A percentile compares a stretch with the other conserved stretches of the same genome.
phyloP scores from a whole-genome alignment of 2,329 filamentous ascomycete species.

The Leptographium wingfieldii region DNA sequence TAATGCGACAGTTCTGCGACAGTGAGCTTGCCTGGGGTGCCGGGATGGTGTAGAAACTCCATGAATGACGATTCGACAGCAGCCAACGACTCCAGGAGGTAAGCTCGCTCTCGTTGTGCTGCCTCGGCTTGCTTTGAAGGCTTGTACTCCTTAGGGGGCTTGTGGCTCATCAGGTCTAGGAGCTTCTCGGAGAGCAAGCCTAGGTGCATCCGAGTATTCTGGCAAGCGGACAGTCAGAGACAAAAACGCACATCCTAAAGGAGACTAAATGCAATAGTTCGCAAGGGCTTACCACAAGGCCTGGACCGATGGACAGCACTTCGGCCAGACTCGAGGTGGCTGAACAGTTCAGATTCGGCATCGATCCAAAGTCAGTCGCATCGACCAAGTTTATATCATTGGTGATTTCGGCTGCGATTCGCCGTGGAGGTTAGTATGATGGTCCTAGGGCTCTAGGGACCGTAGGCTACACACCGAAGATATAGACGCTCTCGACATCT shows the following conservation, averaged over 20 bases:
- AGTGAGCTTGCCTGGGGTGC: slow-evolving; percentile 22
- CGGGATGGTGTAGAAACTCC: slow-evolving; percentile 22
- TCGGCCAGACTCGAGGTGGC: slow-evolving; percentile 27
- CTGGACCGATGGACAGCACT: slow-evolving; percentile 36
- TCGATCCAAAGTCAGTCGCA: slow-evolving; percentile 38
- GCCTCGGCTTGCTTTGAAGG: slow-evolving; percentile 25
- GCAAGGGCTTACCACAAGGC: slow-evolving; percentile 28
- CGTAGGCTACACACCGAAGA: slow-evolving; percentile 26
- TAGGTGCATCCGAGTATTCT: slow-evolving; percentile 39
- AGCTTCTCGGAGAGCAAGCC: slow-evolving; percentile 37
- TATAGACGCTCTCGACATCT: slow-evolving; percentile 28
- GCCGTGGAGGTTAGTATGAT: neutral
- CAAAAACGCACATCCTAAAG: neutral
- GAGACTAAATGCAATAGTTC: slow-evolving; percentile 9
- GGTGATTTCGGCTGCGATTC: slow-evolving; percentile 25
- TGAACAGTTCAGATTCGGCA: slow-evolving; percentile 33
- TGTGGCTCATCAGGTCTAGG: slow-evolving; percentile 35
- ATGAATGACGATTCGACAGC: slow-evolving; percentile 30
- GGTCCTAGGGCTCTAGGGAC: neutral
- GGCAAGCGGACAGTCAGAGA: neutral
- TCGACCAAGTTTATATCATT: slow-evolving; percentile 28
- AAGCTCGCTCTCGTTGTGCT: slow-evolving; percentile 29
- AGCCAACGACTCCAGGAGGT: slow-evolving; percentile 28
- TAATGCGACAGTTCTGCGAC: slow-evolving; percentile 30
- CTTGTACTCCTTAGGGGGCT: slow-evolving; percentile 38